Evolutionary conservation across 495 filamentous ascomycete genomes (phyloP).

Genomic region (Parathielavia appendiculata): DNA sequence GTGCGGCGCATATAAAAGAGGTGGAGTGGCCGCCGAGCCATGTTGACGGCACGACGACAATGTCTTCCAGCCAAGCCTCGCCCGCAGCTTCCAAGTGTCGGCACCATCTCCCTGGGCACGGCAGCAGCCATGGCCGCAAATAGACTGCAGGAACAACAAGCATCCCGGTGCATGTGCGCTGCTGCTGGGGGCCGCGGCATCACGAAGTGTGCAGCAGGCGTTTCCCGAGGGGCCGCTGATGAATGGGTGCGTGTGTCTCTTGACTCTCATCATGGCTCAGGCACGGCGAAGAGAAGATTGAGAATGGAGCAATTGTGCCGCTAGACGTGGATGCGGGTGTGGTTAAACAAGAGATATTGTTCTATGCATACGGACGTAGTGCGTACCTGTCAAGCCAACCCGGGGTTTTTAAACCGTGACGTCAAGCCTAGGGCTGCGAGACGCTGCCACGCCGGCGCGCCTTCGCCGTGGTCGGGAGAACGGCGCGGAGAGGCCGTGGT

Average conservation of each 20-base stretch:
- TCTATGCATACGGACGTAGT: not conserved
- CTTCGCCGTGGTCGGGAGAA: no score
- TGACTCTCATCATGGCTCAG: constrained; percentile 19
- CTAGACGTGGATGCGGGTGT: constrained; percentile 19
- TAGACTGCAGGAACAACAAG: constrained; percentile 16
- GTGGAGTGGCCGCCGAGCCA: not conserved
- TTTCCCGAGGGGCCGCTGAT: constrained; percentile 1
- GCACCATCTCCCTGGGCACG: constrained; percentile 2
- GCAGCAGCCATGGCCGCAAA: constrained; percentile 19
- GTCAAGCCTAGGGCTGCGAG: no score
- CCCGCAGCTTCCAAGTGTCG: not conserved
- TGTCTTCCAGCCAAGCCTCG: not conserved
- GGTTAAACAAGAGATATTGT: constrained; percentile 24
- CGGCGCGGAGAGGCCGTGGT: no score
- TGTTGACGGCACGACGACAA: constrained; percentile 5
- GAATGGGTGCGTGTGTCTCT: constrained; percentile 18
- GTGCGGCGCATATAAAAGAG: constrained; percentile 8
- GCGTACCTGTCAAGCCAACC: not conserved
- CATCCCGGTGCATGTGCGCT: constrained; percentile 6
- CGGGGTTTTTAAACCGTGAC: not conserved
- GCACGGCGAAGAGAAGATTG: constrained; percentile 8
- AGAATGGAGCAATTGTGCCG: not conserved
- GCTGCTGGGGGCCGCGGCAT: constrained; percentile 15
- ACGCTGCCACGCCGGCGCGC: constrained; percentile 1
- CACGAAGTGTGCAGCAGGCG: constrained; percentile 7